These are phyloP conservation scores for Dendrobium huoshanense DNA, from an alignment of 106 monocot genomes.

Conservation along the genomic window DNA sequence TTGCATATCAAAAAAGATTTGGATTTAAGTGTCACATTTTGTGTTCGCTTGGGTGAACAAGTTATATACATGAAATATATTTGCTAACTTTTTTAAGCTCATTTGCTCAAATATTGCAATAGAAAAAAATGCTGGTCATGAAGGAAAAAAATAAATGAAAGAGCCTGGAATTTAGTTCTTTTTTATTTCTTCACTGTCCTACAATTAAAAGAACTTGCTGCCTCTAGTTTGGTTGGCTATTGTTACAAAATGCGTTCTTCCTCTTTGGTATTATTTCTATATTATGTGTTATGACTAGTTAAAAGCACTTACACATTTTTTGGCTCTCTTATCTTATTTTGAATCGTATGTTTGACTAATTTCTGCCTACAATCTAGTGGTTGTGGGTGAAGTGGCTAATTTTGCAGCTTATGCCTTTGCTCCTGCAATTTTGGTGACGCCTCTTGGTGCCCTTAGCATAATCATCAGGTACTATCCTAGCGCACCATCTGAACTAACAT, in stretches of 20 bases:
- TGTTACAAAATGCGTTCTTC: background rate
- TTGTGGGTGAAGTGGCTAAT: conserved; percentile 53
- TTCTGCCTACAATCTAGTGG: conserved; percentile 29
- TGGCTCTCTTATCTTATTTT: background rate
- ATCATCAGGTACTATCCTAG: conserved; percentile 33
- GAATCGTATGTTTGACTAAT: background rate
- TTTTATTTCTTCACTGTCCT: background rate
- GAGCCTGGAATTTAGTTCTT: background rate
- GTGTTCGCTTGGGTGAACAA: background rate
- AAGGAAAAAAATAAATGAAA: background rate
- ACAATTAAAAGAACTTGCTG: background rate
- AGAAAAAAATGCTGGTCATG: background rate
- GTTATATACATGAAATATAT: background rate
- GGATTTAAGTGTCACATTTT: background rate
- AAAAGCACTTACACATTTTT: background rate
- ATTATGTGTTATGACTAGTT: background rate
- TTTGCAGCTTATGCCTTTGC: conserved; percentile 70
- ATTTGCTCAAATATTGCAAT: background rate
- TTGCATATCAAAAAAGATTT: background rate
- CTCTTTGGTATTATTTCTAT: background rate
- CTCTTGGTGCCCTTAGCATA: conserved; percentile 62
- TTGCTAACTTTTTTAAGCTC: background rate
- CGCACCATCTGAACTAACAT: background rate
- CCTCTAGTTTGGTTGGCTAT: background rate
- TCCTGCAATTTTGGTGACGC: conserved; percentile 57